Percentiles rank a stretch among this genome's conserved stretches.
Evolutionary conservation across 352 stramenopile genomes (phyloP).

Genomic region (Phytophthora cactorum): DNA sequence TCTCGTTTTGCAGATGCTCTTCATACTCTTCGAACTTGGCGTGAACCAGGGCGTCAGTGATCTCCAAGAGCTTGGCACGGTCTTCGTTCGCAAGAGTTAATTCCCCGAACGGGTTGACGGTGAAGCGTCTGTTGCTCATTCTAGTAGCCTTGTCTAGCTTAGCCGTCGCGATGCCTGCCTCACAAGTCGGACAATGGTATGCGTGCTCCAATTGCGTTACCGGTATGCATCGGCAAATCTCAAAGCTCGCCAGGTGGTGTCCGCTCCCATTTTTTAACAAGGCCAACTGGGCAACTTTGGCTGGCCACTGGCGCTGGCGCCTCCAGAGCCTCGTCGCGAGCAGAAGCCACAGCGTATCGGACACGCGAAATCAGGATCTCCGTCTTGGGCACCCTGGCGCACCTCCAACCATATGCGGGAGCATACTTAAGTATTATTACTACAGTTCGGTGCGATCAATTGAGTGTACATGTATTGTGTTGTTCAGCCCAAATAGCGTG

Average conservation of each 20-base stretch:
- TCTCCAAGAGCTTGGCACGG: conserved; percentile 16
- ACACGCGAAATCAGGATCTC: not conserved
- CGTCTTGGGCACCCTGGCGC: too few species aligned
- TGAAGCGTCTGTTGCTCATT: conserved; percentile 29
- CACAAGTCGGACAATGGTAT: conserved; percentile 3
- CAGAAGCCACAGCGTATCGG: too few species aligned
- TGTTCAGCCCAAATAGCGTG: not conserved
- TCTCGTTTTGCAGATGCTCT: conserved; percentile 21
- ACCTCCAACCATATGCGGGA: not conserved
- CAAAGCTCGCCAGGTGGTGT: not conserved
- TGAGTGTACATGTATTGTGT: not conserved
- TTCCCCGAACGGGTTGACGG: conserved; percentile 19
- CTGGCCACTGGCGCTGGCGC: not conserved
- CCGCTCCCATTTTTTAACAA: conserved; percentile 1
- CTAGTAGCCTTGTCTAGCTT: not conserved
- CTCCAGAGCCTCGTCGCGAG: too few species aligned
- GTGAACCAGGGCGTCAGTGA: conserved; percentile 11
- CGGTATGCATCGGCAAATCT: not conserved
- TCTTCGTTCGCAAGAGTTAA: conserved; percentile 12
- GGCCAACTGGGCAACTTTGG: not conserved
- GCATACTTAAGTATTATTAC: not conserved
- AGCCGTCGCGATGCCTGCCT: not conserved
- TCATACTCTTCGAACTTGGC: conserved; percentile 32
- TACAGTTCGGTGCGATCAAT: not conserved
- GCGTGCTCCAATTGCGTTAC: not conserved